Evolutionary conservation across 2,329 filamentous ascomycete genomes (phyloP), one percentile per base, ranked within the genome.

Genomic region (Arachnopeziza araneosa): DNA sequence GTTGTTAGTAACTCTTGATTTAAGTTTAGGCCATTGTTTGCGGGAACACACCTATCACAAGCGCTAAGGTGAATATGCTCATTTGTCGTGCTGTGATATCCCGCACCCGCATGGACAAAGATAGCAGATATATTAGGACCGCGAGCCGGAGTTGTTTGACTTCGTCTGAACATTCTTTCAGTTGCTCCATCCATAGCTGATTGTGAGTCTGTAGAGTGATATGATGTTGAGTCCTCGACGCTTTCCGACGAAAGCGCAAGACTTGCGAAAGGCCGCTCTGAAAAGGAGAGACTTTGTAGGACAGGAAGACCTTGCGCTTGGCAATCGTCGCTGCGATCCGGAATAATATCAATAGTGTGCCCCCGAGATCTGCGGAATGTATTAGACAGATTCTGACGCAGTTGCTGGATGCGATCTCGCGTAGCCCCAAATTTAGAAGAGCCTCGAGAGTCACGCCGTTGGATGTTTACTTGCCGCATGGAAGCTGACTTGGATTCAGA

Each of bases 101-200:
- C 95, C 19, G 95, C 95, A 36, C 95, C 95, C 48, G 93, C 95
- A 75, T 99, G 95, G 52, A 99, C 88, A 74, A 96, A 98, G 56
- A 99, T 93, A 61, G 91, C 92, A 60, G 85, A 85, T 10, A 85
- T 76, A 53, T 65, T 64, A 10, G 64, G 58, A 26, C 58, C 58
- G 22, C 58, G 62, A 10, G 52, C 56, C 44, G 60, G 64, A 24
- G 58, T 52, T 24, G 59, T 59, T n/a, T 64, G 56, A 22, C 51
- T 64, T 52, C 60, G 55, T 52, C 65, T 60, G 50, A 65, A 60
- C 50, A 65, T 57, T 56, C 63, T 68, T 26, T 71, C 70, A 24
- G 59, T 58, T 21, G 68, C 57, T 50, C 70, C 70, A 56, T 72
- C 71, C 68, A 70, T 68, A 36, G 61, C 58, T 24, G 55, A 56